A percentile compares a stretch with the other conserved stretches of the same genome.
Evolutionary conservation across 345 rosid species (phyloP).

Genomic region (Acer campestre): DNA sequence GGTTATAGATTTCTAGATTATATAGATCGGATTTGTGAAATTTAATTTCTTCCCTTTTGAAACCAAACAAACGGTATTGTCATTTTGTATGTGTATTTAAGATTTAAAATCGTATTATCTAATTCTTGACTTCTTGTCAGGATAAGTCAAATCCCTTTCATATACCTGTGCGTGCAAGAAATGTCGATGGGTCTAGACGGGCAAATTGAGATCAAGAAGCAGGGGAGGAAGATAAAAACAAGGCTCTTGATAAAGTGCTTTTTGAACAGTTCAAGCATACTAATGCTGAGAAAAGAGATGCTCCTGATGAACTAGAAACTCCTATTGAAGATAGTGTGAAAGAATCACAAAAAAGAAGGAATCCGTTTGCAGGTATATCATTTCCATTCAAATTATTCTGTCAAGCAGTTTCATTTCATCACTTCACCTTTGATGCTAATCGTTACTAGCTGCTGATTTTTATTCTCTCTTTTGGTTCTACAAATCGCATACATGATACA

Average conservation of each 20-base stretch:
- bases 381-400: neutral
- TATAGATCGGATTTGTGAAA: neutral
- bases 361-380: constrained; percentile 52
- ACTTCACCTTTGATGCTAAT: constrained; percentile 2
- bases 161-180: constrained; percentile 36
- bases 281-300: constrained; percentile 31
- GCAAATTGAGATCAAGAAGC: constrained; percentile 23
- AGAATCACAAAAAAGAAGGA: constrained; percentile 47
- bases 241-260: constrained; percentile 33
- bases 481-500: neutral
- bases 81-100: neutral
- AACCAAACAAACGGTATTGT: neutral
- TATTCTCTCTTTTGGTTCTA: neutral
- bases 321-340: constrained; percentile 22
- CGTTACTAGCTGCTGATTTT: neutral
- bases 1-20: neutral
- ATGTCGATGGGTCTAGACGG: constrained; percentile 13
- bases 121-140: constrained; percentile 30
- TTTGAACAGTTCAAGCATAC: constrained; percentile 57
- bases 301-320: constrained; percentile 20
- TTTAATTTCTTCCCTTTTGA: neutral
- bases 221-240: constrained; percentile 26
- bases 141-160: constrained; percentile 55
- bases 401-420: neutral
- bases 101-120: constrained; percentile 1